phyloP scores from a whole-genome alignment of 306 rosid genomes.

The Malus sieversii region DNA sequence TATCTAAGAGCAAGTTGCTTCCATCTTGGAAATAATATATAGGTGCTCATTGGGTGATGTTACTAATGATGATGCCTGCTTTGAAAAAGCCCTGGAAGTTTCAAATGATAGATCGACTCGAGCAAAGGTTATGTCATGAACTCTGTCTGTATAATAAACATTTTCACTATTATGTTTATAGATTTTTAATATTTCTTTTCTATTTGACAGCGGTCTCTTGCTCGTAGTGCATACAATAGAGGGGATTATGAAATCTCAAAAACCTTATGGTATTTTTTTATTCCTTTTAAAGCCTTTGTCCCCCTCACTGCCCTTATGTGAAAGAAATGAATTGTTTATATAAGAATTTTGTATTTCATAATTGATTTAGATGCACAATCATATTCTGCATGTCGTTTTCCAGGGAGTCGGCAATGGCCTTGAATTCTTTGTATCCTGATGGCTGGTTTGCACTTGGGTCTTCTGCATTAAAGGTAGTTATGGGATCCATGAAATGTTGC shows the following conservation, averaged over 20 bases:
- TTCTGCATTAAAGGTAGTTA: conserved; percentile 86
- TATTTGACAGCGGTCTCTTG: conserved; percentile 71
- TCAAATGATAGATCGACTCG: conserved; percentile 77
- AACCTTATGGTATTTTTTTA: conserved; percentile 37
- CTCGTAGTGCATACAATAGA: conserved; percentile 93
- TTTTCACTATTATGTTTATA: conserved; percentile 6
- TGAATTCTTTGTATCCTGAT: conserved; percentile 86
- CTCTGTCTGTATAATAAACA: neutral
- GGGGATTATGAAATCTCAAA: conserved; percentile 75
- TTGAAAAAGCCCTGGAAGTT: conserved; percentile 85
- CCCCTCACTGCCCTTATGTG: neutral
- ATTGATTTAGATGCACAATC: neutral
- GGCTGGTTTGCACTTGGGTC: conserved; percentile 99
- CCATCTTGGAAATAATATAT: conserved; percentile 13
- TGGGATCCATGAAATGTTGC: conserved; percentile 10
- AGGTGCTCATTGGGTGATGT: conserved; percentile 96
- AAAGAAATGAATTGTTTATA: neutral
- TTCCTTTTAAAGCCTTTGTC: neutral
- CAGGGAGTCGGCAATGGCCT: conserved; percentile 97
- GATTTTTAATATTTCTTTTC: conserved; percentile 10
- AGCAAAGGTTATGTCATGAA: conserved; percentile 59
- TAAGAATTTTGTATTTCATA: neutral
- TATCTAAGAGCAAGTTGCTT: neutral
- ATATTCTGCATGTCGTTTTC: neutral
- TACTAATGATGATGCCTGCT: conserved; percentile 70